Conservation (phyloP, 805 yeast genomes). For the Millerozyma acaciae region DNA sequence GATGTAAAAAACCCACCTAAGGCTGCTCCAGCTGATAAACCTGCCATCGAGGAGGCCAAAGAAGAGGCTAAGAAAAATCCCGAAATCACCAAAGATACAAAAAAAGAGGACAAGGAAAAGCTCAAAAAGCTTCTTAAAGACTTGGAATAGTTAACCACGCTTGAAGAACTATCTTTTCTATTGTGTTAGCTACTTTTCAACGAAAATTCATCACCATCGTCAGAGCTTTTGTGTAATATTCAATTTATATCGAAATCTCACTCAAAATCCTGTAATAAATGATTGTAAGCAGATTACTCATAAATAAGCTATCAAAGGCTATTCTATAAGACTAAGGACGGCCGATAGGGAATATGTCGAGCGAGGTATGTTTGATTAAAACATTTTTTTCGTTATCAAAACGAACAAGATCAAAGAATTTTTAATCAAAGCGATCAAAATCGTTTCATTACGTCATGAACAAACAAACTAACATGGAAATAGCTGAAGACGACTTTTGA, state of each 20-base stretch:
- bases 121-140: constrained; percentile 16
- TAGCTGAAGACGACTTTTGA: constrained; percentile 53
- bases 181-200: too few species aligned
- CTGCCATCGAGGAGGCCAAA: constrained; percentile 28
- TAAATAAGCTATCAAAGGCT: too few species aligned
- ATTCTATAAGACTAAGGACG: too few species aligned
- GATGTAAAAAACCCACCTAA: constrained; percentile 33
- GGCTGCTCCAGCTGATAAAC: constrained; percentile 41
- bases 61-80: constrained; percentile 37
- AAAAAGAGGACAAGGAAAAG: constrained; percentile 25
- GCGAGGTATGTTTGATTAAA: constrained; percentile 24
- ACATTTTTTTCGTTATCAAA: too few species aligned
- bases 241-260: too few species aligned
- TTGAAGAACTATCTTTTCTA: not conserved
- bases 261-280: too few species aligned
- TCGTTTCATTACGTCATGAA: not conserved
- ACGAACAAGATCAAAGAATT: too few species aligned
- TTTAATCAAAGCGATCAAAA: too few species aligned
- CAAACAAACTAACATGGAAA: not conserved
- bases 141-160: constrained; percentile 1
- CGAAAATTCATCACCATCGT: too few species aligned
- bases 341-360: constrained; percentile 17
- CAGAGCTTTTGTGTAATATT: too few species aligned
- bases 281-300: too few species aligned
- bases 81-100: constrained; percentile 20